phyloP scores from a whole-genome alignment of 176 grass and related monocot species.

The Puccinellia tenuiflora region DNA sequence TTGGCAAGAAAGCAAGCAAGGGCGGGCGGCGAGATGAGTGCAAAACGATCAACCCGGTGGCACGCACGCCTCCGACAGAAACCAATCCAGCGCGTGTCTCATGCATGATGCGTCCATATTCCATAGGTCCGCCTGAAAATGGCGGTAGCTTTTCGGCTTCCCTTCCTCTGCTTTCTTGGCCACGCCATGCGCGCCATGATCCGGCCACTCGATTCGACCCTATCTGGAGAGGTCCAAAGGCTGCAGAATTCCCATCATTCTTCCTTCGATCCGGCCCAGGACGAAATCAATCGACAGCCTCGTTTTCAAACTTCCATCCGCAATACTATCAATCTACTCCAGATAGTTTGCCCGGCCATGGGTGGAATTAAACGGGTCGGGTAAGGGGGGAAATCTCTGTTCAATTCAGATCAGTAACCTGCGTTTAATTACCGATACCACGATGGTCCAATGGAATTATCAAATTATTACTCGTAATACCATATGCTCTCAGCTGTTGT shows the following conservation, averaged over 20 bases:
- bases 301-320: neutral
- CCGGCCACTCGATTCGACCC: slow-evolving; percentile 5
- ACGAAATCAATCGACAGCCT: neutral
- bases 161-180: neutral
- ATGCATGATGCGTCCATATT: neutral
- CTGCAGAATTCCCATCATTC: slow-evolving; percentile 3
- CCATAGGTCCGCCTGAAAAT: neutral
- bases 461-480: neutral
- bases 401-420: neutral
- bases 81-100: slow-evolving; percentile 11
- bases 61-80: neutral
- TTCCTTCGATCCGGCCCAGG: neutral
- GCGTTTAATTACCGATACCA: neutral
- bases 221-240: slow-evolving; percentile 14
- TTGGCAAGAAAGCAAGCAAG: neutral
- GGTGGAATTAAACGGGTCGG: neutral
- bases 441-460: neutral
- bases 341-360: neutral
- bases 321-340: neutral
- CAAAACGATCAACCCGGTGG: slow-evolving; percentile 19
- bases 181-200: neutral
- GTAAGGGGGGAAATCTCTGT: too few species aligned
- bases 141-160: neutral
- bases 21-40: neutral
- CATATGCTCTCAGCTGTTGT: neutral